A percentile compares a stretch with the other conserved stretches of the same genome.
These are phyloP conservation scores for Crucibulum cyathiforme DNA, from an alignment of 1,284 basidiomycete species.

Conservation along the genomic window DNA sequence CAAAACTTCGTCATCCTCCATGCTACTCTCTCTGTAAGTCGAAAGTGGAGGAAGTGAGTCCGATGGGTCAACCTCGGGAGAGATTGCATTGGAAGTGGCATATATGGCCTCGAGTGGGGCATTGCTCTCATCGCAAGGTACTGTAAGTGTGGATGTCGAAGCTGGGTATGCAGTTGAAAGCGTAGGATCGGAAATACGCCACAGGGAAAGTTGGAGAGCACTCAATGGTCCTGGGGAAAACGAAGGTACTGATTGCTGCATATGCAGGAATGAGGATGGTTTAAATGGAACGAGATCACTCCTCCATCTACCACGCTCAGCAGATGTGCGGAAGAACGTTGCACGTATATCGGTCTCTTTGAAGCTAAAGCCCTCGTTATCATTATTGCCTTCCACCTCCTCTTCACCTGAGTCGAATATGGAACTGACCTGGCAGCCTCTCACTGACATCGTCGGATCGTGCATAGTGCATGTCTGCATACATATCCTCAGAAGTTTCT, in stretches of 20 bases:
- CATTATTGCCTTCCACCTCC: conserved; percentile 26
- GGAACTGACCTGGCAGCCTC: neutral
- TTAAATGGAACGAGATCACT: conserved; percentile 48
- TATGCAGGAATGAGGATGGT: conserved; percentile 21
- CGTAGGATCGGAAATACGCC: conserved; percentile 42
- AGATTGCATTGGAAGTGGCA: conserved; percentile 5
- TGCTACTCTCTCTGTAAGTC: conserved; percentile 36
- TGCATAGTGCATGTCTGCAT: neutral
- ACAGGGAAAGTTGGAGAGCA: conserved; percentile 17
- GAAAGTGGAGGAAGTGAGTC: conserved; percentile 33
- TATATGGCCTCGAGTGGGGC: neutral
- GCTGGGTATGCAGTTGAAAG: conserved; percentile 16
- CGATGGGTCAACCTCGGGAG: conserved; percentile 17
- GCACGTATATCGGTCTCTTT: conserved; percentile 35
- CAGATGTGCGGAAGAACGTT: conserved; percentile 56
- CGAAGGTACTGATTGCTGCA: conserved; percentile 45
- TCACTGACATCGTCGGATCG: neutral
- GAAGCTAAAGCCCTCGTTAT: conserved; percentile 29
- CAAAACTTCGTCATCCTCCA: conserved; percentile 23
- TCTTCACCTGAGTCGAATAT: conserved; percentile 5
- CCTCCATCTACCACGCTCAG: conserved; percentile 59
- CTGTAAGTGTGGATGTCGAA: conserved; percentile 2
- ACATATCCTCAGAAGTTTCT: conserved; percentile 21
- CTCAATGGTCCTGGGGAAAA: conserved; percentile 28
- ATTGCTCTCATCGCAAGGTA: conserved; percentile 2